These are phyloP conservation scores for Microdochium bolleyi DNA, from an alignment of 2,329 filamentous ascomycete species.

Conservation along the genomic window DNA sequence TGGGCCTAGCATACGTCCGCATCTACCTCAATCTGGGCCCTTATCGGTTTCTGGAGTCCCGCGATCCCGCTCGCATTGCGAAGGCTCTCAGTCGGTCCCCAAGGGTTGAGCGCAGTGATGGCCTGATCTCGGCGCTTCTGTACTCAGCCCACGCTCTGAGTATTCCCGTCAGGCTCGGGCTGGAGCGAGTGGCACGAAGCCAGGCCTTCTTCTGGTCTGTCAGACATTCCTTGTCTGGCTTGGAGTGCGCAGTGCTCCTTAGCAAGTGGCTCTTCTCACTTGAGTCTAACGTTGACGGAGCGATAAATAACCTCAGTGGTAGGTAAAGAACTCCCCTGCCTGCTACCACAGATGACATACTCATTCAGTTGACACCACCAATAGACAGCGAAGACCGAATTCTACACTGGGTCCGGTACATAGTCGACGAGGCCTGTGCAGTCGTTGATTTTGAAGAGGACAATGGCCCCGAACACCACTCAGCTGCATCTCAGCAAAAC, in stretches of 20 bases:
- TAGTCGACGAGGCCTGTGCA: slow-evolving; percentile 33
- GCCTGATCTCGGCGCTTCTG: slow-evolving; percentile 38
- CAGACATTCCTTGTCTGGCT: slow-evolving; percentile 43
- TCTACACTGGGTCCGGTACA: slow-evolving; percentile 35
- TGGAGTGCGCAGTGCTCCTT: slow-evolving; percentile 46
- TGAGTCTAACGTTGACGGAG: slow-evolving; percentile 6
- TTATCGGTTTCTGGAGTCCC: slow-evolving; percentile 30
- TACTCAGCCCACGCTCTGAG: slow-evolving; percentile 47
- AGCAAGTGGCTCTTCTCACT: slow-evolving; percentile 37
- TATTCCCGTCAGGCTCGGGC: slow-evolving; percentile 45
- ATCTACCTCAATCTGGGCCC: slow-evolving; percentile 36
- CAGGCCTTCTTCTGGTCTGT: slow-evolving; percentile 51
- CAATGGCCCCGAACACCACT: too few species aligned
- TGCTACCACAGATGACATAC: background rate
- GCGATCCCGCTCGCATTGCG: slow-evolving; percentile 31
- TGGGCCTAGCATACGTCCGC: slow-evolving; percentile 36
- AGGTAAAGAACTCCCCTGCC: slow-evolving; percentile 3
- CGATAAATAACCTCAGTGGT: slow-evolving; percentile 16
- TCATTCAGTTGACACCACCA: background rate
- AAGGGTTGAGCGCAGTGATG: slow-evolving; percentile 36
- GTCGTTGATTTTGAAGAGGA: slow-evolving; percentile 29
- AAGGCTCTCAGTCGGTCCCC: slow-evolving; percentile 26
- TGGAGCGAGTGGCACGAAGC: slow-evolving; percentile 44
- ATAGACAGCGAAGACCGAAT: slow-evolving; percentile 33
- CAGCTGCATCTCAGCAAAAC: slow-evolving; percentile 3